Base-by-base conservation (phyloP, 164 flowering plant species). In the Vitis rupestris region DNA sequence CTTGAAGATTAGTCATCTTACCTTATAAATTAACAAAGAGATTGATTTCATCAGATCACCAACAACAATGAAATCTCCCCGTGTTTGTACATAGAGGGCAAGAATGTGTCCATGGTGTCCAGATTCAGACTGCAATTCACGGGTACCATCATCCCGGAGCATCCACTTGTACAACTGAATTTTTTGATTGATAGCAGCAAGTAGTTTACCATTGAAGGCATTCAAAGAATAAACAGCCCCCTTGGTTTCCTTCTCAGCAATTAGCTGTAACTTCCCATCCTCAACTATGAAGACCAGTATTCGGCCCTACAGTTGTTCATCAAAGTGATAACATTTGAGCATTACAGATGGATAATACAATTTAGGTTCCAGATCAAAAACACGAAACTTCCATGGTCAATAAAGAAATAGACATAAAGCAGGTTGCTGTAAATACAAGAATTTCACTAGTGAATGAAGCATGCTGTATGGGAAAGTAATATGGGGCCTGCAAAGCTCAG, bases 61-160 rank as follows among this genome's bases (percentile, higher is more conserved):
- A 59, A 95, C 99, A 60, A 95, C 92, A 77, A 93, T 93, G 81
- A 95, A 95, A 81, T 95, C 99, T 53, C 99, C 99, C 44, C 96
- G 90, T 19, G 99, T 93, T 82, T 88, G 94, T 29, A 95, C 97
- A 82, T 91, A 93, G 17, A 93, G 84, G 1, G 99, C 99, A 71
- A 95, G 90, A 72, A 95, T 93, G 74, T 95, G 99, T 6, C 99
- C 99, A 73, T 95, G 99, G 75, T 93, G 97, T 64, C 97, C 98
- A 79, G 92, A 91, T 77, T 95, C 99, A 65, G 93, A 85, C 65
- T 93, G 99, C 81, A 95, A 73, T 74, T 95, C 98, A 47, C 83
- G 94, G 0, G 92, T 82, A 63, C 99, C 99, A 78, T 93, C 99
- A 76, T 95, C 99, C 17, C 99, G 86, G 16, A 87, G 90, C 93